phyloP scores from a whole-genome alignment of 805 yeast genomes.

The Cyberlindnera lachancei region DNA sequence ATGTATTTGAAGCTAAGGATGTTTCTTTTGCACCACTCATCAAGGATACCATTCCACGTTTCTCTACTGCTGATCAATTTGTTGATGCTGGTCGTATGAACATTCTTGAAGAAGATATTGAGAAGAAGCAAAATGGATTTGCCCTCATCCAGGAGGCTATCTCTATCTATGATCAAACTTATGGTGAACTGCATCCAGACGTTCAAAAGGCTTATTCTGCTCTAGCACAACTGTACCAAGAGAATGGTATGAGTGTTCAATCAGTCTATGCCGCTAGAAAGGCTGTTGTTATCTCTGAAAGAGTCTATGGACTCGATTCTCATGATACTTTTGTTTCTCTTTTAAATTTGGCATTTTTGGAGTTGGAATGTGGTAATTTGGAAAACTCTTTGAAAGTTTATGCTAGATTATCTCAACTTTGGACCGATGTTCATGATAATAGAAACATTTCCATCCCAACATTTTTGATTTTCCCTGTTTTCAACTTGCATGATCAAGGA shows the following conservation, averaged over 20 bases:
- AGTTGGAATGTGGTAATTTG: constrained; percentile 50
- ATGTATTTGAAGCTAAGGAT: constrained; percentile 53
- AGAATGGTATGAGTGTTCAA: constrained; percentile 44
- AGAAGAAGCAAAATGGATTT: constrained; percentile 49
- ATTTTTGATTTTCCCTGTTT: constrained; percentile 53
- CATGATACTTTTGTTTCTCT: constrained; percentile 66
- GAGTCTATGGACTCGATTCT: constrained; percentile 75
- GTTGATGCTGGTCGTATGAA: constrained; percentile 49
- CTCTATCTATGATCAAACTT: constrained; percentile 70
- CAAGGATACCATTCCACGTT: constrained; percentile 60
- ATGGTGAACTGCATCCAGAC: constrained; percentile 73
- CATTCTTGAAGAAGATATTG: constrained; percentile 12
- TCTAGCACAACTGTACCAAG: constrained; percentile 61
- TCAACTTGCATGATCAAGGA: constrained; percentile 47
- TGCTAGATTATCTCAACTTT: constrained; percentile 49
- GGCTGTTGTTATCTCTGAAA: constrained; percentile 68
- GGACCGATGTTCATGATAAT: constrained; percentile 46
- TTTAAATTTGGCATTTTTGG: constrained; percentile 68
- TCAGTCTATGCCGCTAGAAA: constrained; percentile 62
- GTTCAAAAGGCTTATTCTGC: constrained; percentile 64
- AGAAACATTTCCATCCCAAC: constrained; percentile 64
- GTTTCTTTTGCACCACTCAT: constrained; percentile 69
- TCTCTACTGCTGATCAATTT: constrained; percentile 67
- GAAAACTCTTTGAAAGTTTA: constrained; percentile 56
- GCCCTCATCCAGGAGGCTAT: constrained; percentile 63